Percentiles rank a stretch among this genome's conserved stretches.
Evolutionary conservation across 306 rosid species (phyloP).

Genomic region (Quercus wislizeni): DNA sequence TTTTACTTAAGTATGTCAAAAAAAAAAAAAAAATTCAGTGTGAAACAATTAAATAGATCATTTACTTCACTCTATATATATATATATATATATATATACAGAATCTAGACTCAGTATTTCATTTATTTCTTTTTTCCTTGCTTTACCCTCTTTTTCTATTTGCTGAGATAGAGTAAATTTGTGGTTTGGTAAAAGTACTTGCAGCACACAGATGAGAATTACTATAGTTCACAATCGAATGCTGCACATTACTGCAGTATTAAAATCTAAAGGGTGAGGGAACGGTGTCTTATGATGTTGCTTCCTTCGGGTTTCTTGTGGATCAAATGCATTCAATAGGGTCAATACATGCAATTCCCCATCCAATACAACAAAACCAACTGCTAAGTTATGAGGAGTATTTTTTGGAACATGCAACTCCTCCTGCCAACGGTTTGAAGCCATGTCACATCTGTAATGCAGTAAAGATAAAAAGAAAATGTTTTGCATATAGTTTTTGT

Average conservation of each 20-base stretch:
- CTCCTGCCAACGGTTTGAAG: constrained; percentile 59
- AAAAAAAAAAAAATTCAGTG: too few species aligned
- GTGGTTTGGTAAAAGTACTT: constrained; percentile 12
- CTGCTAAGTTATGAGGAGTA: constrained; percentile 38
- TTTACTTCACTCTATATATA: too few species aligned
- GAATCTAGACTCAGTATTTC: too few species aligned
- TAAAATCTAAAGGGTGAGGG: constrained; percentile 47
- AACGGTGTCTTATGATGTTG: constrained; percentile 66
- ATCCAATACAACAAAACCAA: constrained; percentile 56
- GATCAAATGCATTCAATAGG: constrained; percentile 34
- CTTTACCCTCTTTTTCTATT: neutral
- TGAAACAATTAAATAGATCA: too few species aligned
- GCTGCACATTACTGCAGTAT: constrained; percentile 59
- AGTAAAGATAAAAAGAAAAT: neutral
- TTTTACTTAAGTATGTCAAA: too few species aligned
- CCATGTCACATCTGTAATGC: constrained; percentile 62
- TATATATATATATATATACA: too few species aligned
- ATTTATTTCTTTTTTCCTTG: neutral
- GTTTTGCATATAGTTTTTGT: too few species aligned
- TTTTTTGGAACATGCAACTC: constrained; percentile 66
- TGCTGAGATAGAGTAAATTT: neutral
- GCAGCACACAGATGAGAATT: constrained; percentile 17
- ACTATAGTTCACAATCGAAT: constrained; percentile 46
- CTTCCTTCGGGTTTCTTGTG: constrained; percentile 41
- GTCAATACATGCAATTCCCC: constrained; percentile 62